Evolutionary conservation across 768 basidiomycete genomes (phyloP), one percentile per base, ranked within the genome.

Genomic region (Pleurotus eryngii): DNA sequence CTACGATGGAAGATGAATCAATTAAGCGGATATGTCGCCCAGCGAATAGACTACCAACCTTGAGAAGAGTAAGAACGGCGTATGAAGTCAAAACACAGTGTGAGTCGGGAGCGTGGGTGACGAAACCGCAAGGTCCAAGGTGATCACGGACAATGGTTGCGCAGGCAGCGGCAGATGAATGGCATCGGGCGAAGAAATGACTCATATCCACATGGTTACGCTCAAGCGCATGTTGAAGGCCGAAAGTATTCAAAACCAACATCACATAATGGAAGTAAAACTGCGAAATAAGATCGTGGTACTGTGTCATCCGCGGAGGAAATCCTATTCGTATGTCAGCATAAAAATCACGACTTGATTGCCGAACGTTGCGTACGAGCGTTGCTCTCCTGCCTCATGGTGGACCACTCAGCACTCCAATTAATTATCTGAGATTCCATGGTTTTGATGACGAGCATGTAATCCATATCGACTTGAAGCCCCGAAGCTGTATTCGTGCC

Each of bases 211-310:
- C 71, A 0, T 81, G 72, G 3, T 82, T 79, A 17, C 83, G 81
- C 71, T 96, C 95, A 56, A 98, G 74, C n/a, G 96, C 93, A 66
- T 96, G 91, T 70, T 99, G 95, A 43, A 99, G 80, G 9, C 96
- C 96, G 64, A 99, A 99, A 1, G 95, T 96, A 67, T 97, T 95
- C 57, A 98, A 75, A 38, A 97, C 91, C 51, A 99, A 82, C 73
- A 84, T 83, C 22, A 87, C 84, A 65, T 96, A 96, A 67, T 92
- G 82, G 73, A 82, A 89, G 68, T 92, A 93, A 67, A 94, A 95
- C 61, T 82, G 75, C 24, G 81, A 78, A 42, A 83, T 82, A 49
- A 80, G 70, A 43, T 67, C 67, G 57, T 78, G 77, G 73, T 86
- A 86, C 56, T 80, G 70, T 1, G 60, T 56, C 26, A 65, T 59